phyloP scores from a whole-genome alignment of 805 yeast genomes.

The Ogataea methanolica region DNA sequence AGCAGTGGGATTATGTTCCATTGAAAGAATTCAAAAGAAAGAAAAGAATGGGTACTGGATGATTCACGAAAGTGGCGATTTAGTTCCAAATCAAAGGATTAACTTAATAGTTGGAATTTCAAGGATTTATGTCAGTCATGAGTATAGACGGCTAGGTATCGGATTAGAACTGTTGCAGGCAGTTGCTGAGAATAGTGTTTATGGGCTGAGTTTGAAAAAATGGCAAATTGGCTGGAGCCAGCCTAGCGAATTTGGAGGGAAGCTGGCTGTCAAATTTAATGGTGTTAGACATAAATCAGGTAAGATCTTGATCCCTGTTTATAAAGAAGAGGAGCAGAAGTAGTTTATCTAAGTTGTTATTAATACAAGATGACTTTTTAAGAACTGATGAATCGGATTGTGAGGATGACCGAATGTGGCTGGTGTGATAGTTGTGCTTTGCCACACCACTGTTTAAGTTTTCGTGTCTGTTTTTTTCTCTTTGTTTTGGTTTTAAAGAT shows the following conservation, averaged over 20 bases:
- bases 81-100: slow-evolving; percentile 44
- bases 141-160: slow-evolving; percentile 46
- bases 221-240: slow-evolving; percentile 63
- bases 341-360: background rate
- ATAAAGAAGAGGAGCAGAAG: slow-evolving; percentile 23
- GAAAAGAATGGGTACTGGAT: slow-evolving; percentile 50
- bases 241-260: slow-evolving; percentile 62
- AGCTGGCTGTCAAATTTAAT: slow-evolving; percentile 51
- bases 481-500: background rate
- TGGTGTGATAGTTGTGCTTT: background rate
- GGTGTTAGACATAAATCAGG: slow-evolving; percentile 53
- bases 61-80: slow-evolving; percentile 43
- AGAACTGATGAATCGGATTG: background rate
- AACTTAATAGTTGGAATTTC: slow-evolving; percentile 41
- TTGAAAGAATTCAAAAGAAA: slow-evolving; percentile 36
- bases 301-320: slow-evolving; percentile 45
- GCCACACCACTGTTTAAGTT: background rate
- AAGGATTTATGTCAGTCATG: slow-evolving; percentile 41
- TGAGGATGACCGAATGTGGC: background rate
- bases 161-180: slow-evolving; percentile 41
- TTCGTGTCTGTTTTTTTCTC: background rate
- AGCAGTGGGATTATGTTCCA: slow-evolving; percentile 54
- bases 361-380: background rate
- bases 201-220: slow-evolving; percentile 42
- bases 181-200: slow-evolving; percentile 40